A percentile compares a stretch with the other conserved stretches of the same genome.
These are phyloP conservation scores for Alternaria ethzedia DNA, from an alignment of 2,329 filamentous ascomycete species.

Conservation along the genomic window DNA sequence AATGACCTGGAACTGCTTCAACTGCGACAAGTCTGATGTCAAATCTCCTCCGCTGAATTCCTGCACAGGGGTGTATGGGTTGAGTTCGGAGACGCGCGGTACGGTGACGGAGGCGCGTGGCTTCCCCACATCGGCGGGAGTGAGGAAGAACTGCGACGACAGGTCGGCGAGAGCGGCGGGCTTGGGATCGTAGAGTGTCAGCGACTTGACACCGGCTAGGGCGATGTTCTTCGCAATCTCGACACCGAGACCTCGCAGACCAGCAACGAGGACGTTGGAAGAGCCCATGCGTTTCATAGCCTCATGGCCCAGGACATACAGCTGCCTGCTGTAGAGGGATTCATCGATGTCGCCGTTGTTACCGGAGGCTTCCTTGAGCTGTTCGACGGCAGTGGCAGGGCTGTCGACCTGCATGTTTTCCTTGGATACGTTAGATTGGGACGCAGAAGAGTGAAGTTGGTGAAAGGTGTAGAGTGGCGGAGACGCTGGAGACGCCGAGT, in stretches of 20 bases:
- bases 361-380: conserved; percentile 59
- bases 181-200: conserved; percentile 89
- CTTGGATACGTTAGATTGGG: conserved; percentile 36
- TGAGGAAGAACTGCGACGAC: conserved; percentile 97
- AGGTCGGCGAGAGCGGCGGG: conserved; percentile 86
- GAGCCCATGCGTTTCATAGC: conserved; percentile 99
- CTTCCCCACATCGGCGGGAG: conserved; percentile 86
- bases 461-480: neutral
- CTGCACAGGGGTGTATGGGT: conserved; percentile 91
- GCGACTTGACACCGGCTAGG: conserved; percentile 95
- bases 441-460: conserved; percentile 4
- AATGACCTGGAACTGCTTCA: conserved; percentile 91
- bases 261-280: conserved; percentile 91
- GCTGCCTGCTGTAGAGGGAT: conserved; percentile 70
- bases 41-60: conserved; percentile 72
- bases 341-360: conserved; percentile 69
- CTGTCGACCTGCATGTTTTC: conserved; percentile 70
- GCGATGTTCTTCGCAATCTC: conserved; percentile 99
- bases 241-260: conserved; percentile 91
- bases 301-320: conserved; percentile 76
- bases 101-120: conserved; percentile 85
- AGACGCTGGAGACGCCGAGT: conserved; percentile 10
- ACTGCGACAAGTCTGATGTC: conserved; percentile 75
- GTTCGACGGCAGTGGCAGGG: conserved; percentile 63
- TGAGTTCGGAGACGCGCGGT: conserved; percentile 90